Percentiles rank a stretch among this genome's conserved stretches.
phyloP scores from a whole-genome alignment of 1,284 basidiomycete genomes.

The Cryptococcus depauperatus region DNA sequence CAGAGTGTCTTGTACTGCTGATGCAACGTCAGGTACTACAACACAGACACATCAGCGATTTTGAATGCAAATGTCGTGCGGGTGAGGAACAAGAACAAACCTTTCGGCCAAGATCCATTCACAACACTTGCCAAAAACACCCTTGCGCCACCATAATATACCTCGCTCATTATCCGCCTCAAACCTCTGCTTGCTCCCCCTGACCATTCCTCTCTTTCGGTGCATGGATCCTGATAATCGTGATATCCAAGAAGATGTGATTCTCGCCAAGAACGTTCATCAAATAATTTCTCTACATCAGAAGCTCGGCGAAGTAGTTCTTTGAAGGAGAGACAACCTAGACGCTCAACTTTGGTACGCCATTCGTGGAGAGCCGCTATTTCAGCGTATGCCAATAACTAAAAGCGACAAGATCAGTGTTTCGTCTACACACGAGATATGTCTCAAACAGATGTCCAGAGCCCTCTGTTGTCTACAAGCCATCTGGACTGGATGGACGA shows the following conservation, averaged over 20 bases:
- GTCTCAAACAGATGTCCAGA: no score
- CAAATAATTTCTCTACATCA: slow-evolving; percentile 50
- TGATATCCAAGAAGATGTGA: slow-evolving; percentile 8
- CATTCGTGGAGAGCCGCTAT: slow-evolving; percentile 58
- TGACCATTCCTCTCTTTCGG: background rate
- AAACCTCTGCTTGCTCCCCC: slow-evolving; percentile 1
- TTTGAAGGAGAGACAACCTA: slow-evolving; percentile 45
- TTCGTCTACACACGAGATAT: slow-evolving; percentile 14
- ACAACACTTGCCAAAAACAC: slow-evolving; percentile 19
- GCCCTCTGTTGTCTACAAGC: no score
- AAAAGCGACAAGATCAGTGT: slow-evolving; percentile 17
- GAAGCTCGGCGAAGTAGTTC: slow-evolving; percentile 53
- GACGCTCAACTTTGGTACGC: slow-evolving; percentile 50
- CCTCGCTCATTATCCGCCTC: slow-evolving; percentile 16
- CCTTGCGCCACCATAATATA: slow-evolving; percentile 18
- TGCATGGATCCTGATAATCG: background rate
- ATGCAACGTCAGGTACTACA: slow-evolving; percentile 20
- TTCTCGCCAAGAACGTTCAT: slow-evolving; percentile 19
- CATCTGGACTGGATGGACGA: background rate
- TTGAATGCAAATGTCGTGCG: no score
- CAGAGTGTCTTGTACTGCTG: slow-evolving; percentile 45
- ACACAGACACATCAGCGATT: background rate
- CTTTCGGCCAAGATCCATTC: slow-evolving; percentile 20
- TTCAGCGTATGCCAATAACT: slow-evolving; percentile 68
- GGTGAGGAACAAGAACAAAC: slow-evolving; percentile 16